These are phyloP conservation scores for Ceratorhiza oryzae-sativae DNA, from an alignment of 1,284 basidiomycete species.

Conservation along the genomic window DNA sequence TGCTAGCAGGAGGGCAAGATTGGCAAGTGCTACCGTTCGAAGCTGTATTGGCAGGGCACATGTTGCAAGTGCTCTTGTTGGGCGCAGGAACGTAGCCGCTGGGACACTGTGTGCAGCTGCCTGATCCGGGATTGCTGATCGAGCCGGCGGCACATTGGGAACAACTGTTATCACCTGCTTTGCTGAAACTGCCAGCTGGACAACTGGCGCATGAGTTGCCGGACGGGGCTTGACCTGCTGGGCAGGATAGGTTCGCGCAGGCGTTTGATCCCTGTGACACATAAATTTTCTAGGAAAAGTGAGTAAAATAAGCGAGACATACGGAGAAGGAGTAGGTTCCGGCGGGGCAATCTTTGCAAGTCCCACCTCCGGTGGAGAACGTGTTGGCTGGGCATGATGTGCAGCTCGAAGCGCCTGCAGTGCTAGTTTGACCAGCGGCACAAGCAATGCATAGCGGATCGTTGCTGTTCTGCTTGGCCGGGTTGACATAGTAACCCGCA, in stretches of 20 bases:
- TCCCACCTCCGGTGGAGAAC: not conserved
- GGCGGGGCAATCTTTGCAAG: not conserved
- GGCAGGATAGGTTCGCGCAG: not conserved
- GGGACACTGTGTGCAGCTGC: not conserved
- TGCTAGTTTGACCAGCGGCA: conserved; percentile 1
- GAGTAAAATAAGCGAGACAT: not conserved
- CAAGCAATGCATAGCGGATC: conserved; percentile 10
- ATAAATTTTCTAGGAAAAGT: not conserved
- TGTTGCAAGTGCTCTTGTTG: not conserved
- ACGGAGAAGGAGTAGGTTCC: conserved; percentile 4
- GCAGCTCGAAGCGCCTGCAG: not conserved
- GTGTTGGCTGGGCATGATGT: conserved; percentile 1
- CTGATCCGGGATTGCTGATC: not conserved
- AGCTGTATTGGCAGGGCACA: not conserved
- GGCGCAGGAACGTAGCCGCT: not conserved
- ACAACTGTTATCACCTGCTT: not conserved
- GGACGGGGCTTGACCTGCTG: not conserved
- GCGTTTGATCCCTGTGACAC: not conserved
- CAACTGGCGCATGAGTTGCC: conserved; percentile 7
- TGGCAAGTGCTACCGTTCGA: not conserved
- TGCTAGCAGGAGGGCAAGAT: not conserved
- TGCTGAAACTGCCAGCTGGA: not conserved
- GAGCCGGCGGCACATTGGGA: not conserved
- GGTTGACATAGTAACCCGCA: not conserved
- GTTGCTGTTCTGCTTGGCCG: not conserved